Base-by-base conservation (phyloP, 1,139 yeast genomes). In the Sugiyamaella grinbergsii region DNA sequence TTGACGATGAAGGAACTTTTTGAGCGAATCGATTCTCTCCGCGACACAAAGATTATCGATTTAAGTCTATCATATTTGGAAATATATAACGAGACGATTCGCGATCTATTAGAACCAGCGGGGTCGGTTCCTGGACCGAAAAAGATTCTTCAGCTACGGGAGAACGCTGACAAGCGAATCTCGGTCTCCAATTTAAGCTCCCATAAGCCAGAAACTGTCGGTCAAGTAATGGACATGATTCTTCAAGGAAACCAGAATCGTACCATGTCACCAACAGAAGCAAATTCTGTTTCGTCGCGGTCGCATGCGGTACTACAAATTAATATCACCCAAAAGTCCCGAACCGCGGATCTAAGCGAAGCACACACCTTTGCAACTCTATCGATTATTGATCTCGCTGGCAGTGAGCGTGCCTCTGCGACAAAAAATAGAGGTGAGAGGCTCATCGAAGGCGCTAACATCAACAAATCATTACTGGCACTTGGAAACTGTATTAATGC, bases 401-500 rank as follows among this genome's bases (percentile, higher is more conserved):
- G 98, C 2, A 86, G 95, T 70, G 98, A 91, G 70, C 73, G 98
- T 45, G 98, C 98, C 0, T 83, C 94, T 1, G 86, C 95, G 0
- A 89, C 97, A 0, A 82, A 80, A 58, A 91, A 90, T 65, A 71
- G 89, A 51, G 97, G 98, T 0, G 79, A 77, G 20, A 71, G 96
- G 49, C 72, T 91, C 8, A 78, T 82, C 55, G 98, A 91, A 65
- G 97, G 98, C 23, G 97, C 97, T 13, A 88, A 88, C 65, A 91
- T 91, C 62, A 91, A 91, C 71, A 82, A 83, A 64, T 89, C 96
- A 0, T 71, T 91, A 42, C 71, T 91, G 50, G 96, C 98, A 0
- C 73, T 93, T 46, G 98, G 98, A 0, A 91, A 90, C 64, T 91
- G 98, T 67, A 91, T 93, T 58, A 90, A 89, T 66, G 96, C 97